Evolutionary conservation across 345 rosid species (phyloP).

Genomic region (Dimocarpus longan): DNA sequence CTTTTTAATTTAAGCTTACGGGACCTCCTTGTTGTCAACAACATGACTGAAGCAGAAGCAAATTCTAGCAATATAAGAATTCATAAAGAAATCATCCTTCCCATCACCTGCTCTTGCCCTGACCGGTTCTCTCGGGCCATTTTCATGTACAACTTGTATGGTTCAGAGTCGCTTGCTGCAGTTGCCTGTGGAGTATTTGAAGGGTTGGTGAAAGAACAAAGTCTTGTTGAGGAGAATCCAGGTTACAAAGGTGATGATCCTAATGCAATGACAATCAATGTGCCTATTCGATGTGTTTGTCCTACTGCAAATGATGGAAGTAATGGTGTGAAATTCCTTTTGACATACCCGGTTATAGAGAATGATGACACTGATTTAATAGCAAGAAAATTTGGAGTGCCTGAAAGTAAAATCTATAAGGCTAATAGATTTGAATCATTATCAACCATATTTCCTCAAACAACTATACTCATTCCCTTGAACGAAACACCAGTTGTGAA

Average conservation of each 20-base stretch:
- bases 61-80: conserved; percentile 23
- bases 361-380: conserved; percentile 21
- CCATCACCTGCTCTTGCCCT: conserved; percentile 30
- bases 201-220: conserved; percentile 33
- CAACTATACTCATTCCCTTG: conserved; percentile 38
- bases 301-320: conserved; percentile 24
- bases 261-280: conserved; percentile 24
- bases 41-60: conserved; percentile 26
- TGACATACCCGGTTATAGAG: conserved; percentile 39
- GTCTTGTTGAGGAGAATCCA: conserved; percentile 24
- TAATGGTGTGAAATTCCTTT: conserved; percentile 31
- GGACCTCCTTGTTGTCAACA: conserved; percentile 27
- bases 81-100: conserved; percentile 35
- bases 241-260: neutral
- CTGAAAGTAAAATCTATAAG: conserved; percentile 19
- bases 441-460: conserved; percentile 31
- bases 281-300: conserved; percentile 43
- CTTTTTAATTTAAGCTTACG: conserved; percentile 26
- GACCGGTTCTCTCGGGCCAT: conserved; percentile 21
- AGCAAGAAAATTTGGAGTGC: conserved; percentile 29
- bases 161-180: conserved; percentile 15
- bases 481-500: conserved; percentile 23
- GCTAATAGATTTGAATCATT: conserved; percentile 23
- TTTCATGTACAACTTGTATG: conserved; percentile 24
- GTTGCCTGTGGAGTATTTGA: conserved; percentile 41